Percentiles rank a stretch among this genome's conserved stretches.
Evolutionary conservation across 148 eudicot genomes (phyloP).

Genomic region (Dianthus caryophyllus): DNA sequence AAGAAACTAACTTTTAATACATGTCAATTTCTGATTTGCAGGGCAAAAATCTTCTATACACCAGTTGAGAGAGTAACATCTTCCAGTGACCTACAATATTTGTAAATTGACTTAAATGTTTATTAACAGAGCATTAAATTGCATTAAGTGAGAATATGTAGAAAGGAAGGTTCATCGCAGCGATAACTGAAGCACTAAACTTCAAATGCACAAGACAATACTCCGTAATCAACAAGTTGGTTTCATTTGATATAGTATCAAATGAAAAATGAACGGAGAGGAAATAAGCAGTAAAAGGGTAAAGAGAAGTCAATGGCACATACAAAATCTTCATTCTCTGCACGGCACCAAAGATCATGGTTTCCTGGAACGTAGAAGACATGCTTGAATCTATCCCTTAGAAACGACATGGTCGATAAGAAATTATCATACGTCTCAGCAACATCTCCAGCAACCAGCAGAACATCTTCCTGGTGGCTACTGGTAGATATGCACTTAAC

Average conservation of each 20-base stretch:
- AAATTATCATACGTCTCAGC: conserved; percentile 51
- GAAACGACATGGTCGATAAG: conserved; percentile 47
- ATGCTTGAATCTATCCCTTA: conserved; percentile 46
- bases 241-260: not conserved
- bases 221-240: not conserved
- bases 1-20: no score
- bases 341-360: conserved; percentile 74
- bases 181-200: not conserved
- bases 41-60: no score
- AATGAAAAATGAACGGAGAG: not conserved
- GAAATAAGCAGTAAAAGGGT: not conserved
- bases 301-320: conserved; percentile 19
- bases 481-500: conserved; percentile 36
- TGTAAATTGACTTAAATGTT: no score
- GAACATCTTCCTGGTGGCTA: conserved; percentile 37
- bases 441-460: conserved; percentile 71
- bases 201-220: not conserved
- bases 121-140: not conserved
- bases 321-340: conserved; percentile 40
- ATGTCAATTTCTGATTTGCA: no score
- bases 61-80: no score
- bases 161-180: not conserved
- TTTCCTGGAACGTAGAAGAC: conserved; percentile 69
- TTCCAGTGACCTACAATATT: no score
- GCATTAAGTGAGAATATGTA: not conserved